These are phyloP conservation scores for Thielaviopsis punctulata DNA, from an alignment of 2,329 filamentous ascomycete genomes.

Conservation along the genomic window DNA sequence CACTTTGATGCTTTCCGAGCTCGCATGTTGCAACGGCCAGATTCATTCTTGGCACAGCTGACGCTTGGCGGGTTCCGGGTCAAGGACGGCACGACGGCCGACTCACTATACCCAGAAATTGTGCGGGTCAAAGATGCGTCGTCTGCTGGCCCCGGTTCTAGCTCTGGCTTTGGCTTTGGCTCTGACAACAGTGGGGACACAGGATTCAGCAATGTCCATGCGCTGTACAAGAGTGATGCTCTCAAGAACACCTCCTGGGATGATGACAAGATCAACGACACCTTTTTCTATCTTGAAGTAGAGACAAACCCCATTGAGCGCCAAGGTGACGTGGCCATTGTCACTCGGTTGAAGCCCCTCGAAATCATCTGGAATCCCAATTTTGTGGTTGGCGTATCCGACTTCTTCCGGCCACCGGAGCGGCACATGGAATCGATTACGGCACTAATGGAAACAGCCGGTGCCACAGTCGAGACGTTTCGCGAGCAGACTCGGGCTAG, in stretches of 20 bases:
- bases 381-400: slow-evolving; percentile 75
- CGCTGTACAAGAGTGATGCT: too few relatives aligned
- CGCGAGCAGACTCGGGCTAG: slow-evolving; percentile 91
- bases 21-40: slow-evolving; percentile 73
- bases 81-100: slow-evolving; percentile 86
- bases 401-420: slow-evolving; percentile 93
- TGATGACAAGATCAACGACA: slow-evolving; percentile 38
- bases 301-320: slow-evolving; percentile 92
- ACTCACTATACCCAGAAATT: slow-evolving; percentile 85
- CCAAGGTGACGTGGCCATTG: slow-evolving; percentile 78
- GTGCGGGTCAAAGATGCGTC: slow-evolving; percentile 78
- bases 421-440: slow-evolving; percentile 97
- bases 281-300: slow-evolving; percentile 82
- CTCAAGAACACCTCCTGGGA: too few relatives aligned
- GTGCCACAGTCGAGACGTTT: slow-evolving; percentile 86
- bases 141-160: background rate
- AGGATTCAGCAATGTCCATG: too few relatives aligned
- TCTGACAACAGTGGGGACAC: background rate
- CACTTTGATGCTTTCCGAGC: slow-evolving; percentile 92
- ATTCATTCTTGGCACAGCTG: slow-evolving; percentile 76
- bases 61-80: slow-evolving; percentile 85
- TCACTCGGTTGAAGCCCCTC: slow-evolving; percentile 81
- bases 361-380: slow-evolving; percentile 97
- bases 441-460: slow-evolving; percentile 86
- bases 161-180: background rate